Evolutionary conservation across 768 basidiomycete genomes (phyloP).

Genomic region (Melanogaster broomeanus): DNA sequence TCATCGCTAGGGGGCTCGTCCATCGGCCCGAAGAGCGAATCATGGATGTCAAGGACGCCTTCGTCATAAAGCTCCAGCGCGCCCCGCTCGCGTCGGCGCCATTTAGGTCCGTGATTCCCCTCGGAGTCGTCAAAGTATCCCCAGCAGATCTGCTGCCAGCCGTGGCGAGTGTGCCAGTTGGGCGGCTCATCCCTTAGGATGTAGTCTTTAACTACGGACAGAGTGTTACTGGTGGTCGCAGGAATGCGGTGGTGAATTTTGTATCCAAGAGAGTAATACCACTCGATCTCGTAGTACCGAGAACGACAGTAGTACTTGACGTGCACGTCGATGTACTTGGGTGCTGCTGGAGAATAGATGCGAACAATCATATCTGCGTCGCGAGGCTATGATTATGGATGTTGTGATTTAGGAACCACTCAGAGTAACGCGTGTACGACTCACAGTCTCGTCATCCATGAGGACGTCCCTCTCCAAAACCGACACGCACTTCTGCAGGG

Average conservation of each 20-base stretch:
- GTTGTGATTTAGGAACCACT: no score
- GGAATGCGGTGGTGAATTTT: conserved; percentile 2
- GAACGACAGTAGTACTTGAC: conserved; percentile 9
- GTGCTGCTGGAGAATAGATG: conserved; percentile 8
- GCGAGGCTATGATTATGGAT: no score
- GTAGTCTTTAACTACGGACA: no score
- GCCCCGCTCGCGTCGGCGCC: neutral
- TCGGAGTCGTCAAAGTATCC: conserved; percentile 11
- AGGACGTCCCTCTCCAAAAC: no score
- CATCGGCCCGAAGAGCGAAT: conserved; percentile 11
- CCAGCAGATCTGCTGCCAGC: conserved; percentile 17
- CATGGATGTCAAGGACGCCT: conserved; percentile 10
- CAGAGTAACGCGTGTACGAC: no score
- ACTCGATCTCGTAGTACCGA: neutral
- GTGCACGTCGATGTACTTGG: conserved; percentile 18
- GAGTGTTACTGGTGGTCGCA: no score
- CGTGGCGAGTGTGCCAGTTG: conserved; percentile 3
- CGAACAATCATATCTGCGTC: neutral
- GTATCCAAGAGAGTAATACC: conserved; percentile 14
- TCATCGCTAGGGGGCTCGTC: neutral
- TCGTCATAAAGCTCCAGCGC: conserved; percentile 5
- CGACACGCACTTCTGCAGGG: conserved; percentile 10
- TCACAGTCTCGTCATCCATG: neutral
- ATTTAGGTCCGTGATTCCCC: conserved; percentile 1
- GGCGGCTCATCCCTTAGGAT: no score